Conservation (phyloP, 2,329 filamentous ascomycete genomes). For the Colletotrichum eremochloae region DNA sequence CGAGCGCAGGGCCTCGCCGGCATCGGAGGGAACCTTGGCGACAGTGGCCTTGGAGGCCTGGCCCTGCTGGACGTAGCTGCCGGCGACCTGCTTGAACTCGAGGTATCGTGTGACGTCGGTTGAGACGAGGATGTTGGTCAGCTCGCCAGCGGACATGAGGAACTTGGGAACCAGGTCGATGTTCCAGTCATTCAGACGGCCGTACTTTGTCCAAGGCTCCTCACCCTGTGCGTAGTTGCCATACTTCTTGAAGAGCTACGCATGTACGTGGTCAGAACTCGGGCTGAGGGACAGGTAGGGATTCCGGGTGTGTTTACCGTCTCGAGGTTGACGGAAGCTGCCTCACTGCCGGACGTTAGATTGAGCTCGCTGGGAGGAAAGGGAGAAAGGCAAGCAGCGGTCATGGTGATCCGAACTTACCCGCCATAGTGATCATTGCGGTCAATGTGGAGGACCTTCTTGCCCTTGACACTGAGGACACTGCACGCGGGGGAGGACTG, state of each 20-base stretch:
- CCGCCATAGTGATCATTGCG: slow-evolving; percentile 98
- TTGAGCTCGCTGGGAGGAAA: slow-evolving; percentile 14
- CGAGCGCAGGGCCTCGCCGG: slow-evolving; percentile 88
- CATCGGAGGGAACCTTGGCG: slow-evolving; percentile 96
- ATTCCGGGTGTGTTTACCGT: slow-evolving; percentile 66
- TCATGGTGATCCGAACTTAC: slow-evolving; percentile 65
- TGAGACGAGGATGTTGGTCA: slow-evolving; percentile 98
- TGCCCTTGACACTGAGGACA: slow-evolving; percentile 97
- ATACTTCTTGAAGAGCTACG: slow-evolving; percentile 95
- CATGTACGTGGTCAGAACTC: slow-evolving; percentile 36
- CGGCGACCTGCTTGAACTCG: slow-evolving; percentile 94
- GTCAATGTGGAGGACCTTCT: slow-evolving; percentile 99
- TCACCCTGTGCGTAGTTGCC: slow-evolving; percentile 83
- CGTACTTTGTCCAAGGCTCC: slow-evolving; percentile 98
- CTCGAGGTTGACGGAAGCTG: slow-evolving; percentile 96
- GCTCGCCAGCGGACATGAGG: slow-evolving; percentile 97
- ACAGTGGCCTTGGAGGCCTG: slow-evolving; percentile 86
- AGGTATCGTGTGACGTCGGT: slow-evolving; percentile 92
- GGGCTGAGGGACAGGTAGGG: slow-evolving; percentile 46
- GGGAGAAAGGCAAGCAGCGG: slow-evolving; percentile 19
- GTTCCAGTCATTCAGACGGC: slow-evolving; percentile 98
- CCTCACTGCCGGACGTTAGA: slow-evolving; percentile 72
- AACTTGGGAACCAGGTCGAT: slow-evolving; percentile 99
- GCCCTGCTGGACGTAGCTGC: slow-evolving; percentile 96
- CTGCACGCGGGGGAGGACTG: slow-evolving; percentile 58